Evolutionary conservation across 2,329 filamentous ascomycete species (phyloP), one percentile per base, ranked within the genome.

Genomic region (Arthrinium phaeospermum): DNA sequence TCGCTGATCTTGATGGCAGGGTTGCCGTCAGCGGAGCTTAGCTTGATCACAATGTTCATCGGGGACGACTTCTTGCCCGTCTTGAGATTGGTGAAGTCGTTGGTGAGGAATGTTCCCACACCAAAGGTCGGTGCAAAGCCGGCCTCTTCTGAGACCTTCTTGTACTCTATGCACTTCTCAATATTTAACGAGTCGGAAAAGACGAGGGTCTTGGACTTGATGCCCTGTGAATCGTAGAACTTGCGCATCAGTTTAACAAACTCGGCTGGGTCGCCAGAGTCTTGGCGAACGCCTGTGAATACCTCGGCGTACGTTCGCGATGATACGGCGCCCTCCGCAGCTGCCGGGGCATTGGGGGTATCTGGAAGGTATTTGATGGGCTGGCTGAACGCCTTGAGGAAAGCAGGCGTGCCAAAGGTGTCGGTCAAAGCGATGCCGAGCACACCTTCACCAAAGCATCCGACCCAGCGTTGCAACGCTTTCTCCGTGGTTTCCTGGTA

Each of bases 21-120:
- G 67, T 91, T 90, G 7, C 95, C 95, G 19, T 87, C 90, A 0
- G 95, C 96, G 13, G 94, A 95, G 74, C 94, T 94, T 73, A 99
- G 88, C 85, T 99, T 99, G 84, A 99, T 98, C 76, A 99, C 96
- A 78, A 99, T 99, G 79, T 99, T 99, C 71, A 99, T 85, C 0
- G 96, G 96, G 22, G 91, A 90, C 0, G 95, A 98, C 83, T 98
- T 98, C 76, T 91, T 91, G 51, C 92, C 91, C 0, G 91, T 93
- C 47, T 87, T 90, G 73, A 89, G 85, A 75, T 93, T 90, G n/a
- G 85, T 85, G 81, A 96, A 99, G 82, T 99, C 96, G 79, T 99
- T 98, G 4, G 96, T 99, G 78, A 99, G 88, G 83, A 94, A 98
- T 0, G 96, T 99, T 5, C 96, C 96, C 0, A 99, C 93, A 73